Evolutionary conservation across 2,329 filamentous ascomycete species (phyloP), one percentile per base, ranked within the genome.

Genomic region (Lachnellula arida): DNA sequence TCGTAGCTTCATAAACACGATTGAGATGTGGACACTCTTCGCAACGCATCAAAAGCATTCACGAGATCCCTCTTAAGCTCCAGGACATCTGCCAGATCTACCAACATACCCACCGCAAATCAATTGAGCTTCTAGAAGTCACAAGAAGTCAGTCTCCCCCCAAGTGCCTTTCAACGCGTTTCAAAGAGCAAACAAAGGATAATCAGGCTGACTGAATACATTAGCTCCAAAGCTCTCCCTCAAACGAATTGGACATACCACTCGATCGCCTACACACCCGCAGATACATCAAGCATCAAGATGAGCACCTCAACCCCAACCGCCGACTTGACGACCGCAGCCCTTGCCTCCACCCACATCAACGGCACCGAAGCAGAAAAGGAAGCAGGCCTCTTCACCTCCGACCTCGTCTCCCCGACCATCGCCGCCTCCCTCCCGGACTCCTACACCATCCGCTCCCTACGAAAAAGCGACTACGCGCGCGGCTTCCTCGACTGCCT

Each of bases 401-500:
- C 81, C 60, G 75, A 84, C 59, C 86, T 97, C 68, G 86, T 97
- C 73, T 91, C 90, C 23, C 83, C 89, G 19, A 77, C 82, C 53
- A 88, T 97, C 64, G 75, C 84, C 58, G 77, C 85, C 42, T 80
- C 78, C 17, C 85, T 97, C 0, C 93, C 94, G 44, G 77, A 86
- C 65, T 87, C 88, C 67, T 97, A 97, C 78, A 83, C 79, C 28
- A 82, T 96, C 68, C 91, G 94, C 25, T 85, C 93, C 0, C 80
- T 97, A 49, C 84, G 87, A 65, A 83, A 83, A 64, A 81, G 80
- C 66, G 94, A 99, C 75, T 96, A 87, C 75, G 76, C 81, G 55
- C 81, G 80, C 35, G 91, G 91, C 60, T 97, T 96, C 73, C 85
- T 99, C 65, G 91, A 96, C 69, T 93, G 94, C 58, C 78, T 99